Conservation (phyloP, 352 stramenopile genomes). For the Globisporangium alternatum region DNA sequence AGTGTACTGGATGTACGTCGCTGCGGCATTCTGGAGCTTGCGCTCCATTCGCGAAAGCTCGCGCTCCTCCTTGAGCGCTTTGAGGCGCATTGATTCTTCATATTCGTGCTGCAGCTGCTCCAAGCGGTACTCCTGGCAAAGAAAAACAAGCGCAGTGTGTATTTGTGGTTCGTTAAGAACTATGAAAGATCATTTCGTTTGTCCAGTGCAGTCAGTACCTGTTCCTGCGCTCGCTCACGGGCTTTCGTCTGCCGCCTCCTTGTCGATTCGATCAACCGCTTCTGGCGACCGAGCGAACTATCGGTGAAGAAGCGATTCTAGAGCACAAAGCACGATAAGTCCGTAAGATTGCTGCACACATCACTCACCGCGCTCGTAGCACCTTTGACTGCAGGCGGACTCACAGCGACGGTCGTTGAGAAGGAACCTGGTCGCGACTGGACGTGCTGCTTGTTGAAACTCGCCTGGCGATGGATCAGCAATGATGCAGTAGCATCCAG, state of each 20-base stretch:
- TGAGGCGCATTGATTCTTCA: slow-evolving; percentile 35
- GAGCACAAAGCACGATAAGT: background rate
- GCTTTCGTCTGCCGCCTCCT: slow-evolving; percentile 52
- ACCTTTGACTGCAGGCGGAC: slow-evolving; percentile 2
- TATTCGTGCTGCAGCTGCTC: slow-evolving; percentile 46
- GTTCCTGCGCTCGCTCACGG: slow-evolving; percentile 43
- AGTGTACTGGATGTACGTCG: slow-evolving; percentile 67
- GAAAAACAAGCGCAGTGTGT: background rate
- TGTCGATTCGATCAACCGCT: slow-evolving; percentile 50
- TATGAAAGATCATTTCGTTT: background rate
- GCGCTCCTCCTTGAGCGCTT: slow-evolving; percentile 39
- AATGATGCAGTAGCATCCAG: slow-evolving; percentile 28
- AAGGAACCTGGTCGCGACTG: slow-evolving; percentile 28
- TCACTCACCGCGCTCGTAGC: background rate
- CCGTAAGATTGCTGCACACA: background rate
- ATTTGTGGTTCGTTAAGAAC: too few species aligned
- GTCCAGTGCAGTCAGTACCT: slow-evolving; percentile 26
- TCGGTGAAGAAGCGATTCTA: slow-evolving; percentile 75
- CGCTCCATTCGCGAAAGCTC: slow-evolving; percentile 52
- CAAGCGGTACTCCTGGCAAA: slow-evolving; percentile 36
- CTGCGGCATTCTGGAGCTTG: slow-evolving; percentile 61
- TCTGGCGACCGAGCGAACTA: slow-evolving; percentile 60
- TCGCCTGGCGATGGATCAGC: slow-evolving; percentile 38
- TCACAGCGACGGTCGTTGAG: slow-evolving; percentile 34
- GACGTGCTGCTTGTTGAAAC: slow-evolving; percentile 25